Conservation (phyloP, 2,329 filamentous ascomycete genomes). For the Aspergillus proliferans region DNA sequence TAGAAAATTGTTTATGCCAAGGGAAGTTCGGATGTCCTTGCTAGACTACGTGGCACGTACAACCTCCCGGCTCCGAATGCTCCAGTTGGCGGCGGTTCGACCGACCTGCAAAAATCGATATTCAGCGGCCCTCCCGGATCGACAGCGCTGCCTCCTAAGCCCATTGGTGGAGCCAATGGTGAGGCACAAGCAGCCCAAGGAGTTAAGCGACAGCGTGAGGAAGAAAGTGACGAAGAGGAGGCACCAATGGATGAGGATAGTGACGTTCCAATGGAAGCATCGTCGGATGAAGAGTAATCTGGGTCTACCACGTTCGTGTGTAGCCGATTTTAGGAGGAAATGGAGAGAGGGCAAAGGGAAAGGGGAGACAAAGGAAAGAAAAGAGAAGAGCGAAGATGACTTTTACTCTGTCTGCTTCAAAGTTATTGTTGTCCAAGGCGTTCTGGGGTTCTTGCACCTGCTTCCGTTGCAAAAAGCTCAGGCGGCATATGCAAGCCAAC, state of each 20-base stretch:
- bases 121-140: conserved; percentile 58
- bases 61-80: conserved; percentile 57
- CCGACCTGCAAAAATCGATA: conserved; percentile 71
- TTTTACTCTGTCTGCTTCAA: conserved; percentile 11
- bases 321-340: conserved; percentile 3
- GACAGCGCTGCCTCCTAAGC: conserved; percentile 44
- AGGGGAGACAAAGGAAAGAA: neutral
- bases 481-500: conserved; percentile 73
- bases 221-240: conserved; percentile 50
- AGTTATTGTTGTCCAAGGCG: conserved; percentile 10
- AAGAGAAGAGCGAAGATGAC: neutral
- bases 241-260: conserved; percentile 61
- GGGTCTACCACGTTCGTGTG: neutral
- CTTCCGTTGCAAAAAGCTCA: conserved; percentile 46
- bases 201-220: conserved; percentile 64
- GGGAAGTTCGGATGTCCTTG: conserved; percentile 77
- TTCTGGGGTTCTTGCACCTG: conserved; percentile 14
- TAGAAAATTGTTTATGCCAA: conserved; percentile 90
- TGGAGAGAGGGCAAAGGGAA: conserved; percentile 7
- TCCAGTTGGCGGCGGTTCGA: conserved; percentile 54
- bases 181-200: conserved; percentile 49
- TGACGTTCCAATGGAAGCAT: conserved; percentile 63
- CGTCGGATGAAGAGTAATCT: conserved; percentile 64
- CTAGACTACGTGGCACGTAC: conserved; percentile 88
- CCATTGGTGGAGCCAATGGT: conserved; percentile 36